Evolutionary conservation across 768 basidiomycete genomes (phyloP).

Genomic region (Mrakia blollopis): DNA sequence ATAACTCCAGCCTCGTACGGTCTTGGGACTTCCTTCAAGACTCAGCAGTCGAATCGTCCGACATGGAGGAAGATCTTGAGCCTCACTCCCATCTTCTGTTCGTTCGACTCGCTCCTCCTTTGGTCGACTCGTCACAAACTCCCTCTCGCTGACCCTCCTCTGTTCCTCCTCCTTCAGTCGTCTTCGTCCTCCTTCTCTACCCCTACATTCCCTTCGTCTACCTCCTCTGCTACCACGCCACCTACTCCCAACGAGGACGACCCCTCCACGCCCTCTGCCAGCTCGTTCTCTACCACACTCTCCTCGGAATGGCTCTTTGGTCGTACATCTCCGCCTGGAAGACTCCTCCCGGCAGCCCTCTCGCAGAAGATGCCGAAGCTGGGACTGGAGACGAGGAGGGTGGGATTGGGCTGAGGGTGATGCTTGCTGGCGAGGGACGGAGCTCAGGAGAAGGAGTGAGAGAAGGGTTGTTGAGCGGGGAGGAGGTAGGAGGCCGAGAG

Average conservation of each 20-base stretch:
- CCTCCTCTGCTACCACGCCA: conserved; percentile 19
- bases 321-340: conserved; percentile 4
- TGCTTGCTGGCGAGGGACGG: neutral
- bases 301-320: conserved; percentile 24
- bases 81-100: conserved; percentile 12
- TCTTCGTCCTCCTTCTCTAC: conserved; percentile 11
- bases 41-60: neutral
- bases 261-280: conserved; percentile 17
- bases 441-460: neutral
- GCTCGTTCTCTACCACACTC: conserved; percentile 6
- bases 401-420: conserved; percentile 9
- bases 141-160: neutral
- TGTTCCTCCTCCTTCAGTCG: neutral
- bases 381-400: neutral
- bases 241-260: neutral
- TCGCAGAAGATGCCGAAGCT: neutral
- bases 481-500: neutral
- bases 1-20: conserved; percentile 30
- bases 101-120: neutral
- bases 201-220: conserved; percentile 30
- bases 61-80: neutral
- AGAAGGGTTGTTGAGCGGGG: neutral
- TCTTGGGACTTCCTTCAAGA: neutral
- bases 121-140: neutral
- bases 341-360: conserved; percentile 21